phyloP scores from a whole-genome alignment of 208 protist species.

The Lotmaria passim region DNA sequence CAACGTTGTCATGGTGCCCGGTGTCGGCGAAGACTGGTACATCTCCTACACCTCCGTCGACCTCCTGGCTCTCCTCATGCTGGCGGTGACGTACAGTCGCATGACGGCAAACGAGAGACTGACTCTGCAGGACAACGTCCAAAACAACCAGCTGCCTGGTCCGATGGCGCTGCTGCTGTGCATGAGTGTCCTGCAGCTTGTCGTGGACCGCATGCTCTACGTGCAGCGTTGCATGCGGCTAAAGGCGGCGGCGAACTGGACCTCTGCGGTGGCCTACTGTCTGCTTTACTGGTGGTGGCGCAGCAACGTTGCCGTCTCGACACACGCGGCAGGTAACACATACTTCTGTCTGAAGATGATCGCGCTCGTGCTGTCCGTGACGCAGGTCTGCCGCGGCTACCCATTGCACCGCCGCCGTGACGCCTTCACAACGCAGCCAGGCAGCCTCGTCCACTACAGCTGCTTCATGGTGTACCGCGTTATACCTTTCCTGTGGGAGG shows the following conservation, averaged over 20 bases:
- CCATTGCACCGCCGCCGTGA: slow-evolving; percentile 62
- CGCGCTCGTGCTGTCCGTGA: slow-evolving; percentile 46
- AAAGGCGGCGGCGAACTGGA: slow-evolving; percentile 59
- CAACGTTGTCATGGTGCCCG: slow-evolving; percentile 47
- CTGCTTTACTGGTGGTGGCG: slow-evolving; percentile 64
- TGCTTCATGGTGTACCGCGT: slow-evolving; percentile 58
- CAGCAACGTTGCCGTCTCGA: slow-evolving; percentile 30
- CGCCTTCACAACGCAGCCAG: slow-evolving; percentile 56
- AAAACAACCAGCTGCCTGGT: slow-evolving; percentile 76
- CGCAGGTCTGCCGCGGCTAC: slow-evolving; percentile 73
- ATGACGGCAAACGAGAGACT: slow-evolving; percentile 43
- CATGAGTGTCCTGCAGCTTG: slow-evolving; percentile 60
- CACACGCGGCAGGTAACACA: slow-evolving; percentile 34
- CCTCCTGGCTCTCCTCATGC: slow-evolving; percentile 48
- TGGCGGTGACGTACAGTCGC: slow-evolving; percentile 59
- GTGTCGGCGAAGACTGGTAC: slow-evolving; percentile 72
- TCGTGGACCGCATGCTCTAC: slow-evolving; percentile 82
- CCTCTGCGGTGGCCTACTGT: slow-evolving; percentile 47
- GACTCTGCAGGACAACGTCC: slow-evolving; percentile 68
- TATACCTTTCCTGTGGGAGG: slow-evolving; percentile 85
- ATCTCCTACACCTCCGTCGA: slow-evolving; percentile 61
- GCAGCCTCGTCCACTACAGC: slow-evolving; percentile 36
- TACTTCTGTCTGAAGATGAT: slow-evolving; percentile 62
- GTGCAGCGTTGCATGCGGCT: slow-evolving; percentile 44
- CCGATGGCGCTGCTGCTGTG: slow-evolving; percentile 69